These are phyloP conservation scores for Russula ochroleuca DNA, from an alignment of 768 basidiomycete genomes.

Conservation along the genomic window DNA sequence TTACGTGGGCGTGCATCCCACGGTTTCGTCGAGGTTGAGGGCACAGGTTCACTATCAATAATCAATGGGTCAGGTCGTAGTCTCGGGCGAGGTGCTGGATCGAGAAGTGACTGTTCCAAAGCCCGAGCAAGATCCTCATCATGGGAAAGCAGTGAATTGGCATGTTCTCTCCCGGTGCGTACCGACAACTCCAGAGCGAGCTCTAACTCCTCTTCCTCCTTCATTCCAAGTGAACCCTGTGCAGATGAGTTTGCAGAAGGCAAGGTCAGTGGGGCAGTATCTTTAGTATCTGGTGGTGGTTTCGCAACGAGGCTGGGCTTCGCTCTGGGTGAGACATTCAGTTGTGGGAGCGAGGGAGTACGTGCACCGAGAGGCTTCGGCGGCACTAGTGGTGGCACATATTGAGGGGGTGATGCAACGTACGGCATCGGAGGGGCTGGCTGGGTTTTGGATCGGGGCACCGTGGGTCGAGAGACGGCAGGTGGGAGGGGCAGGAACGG, in stretches of 20 bases:
- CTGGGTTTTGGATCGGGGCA: slow-evolving; percentile 5
- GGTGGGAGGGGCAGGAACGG: neutral
- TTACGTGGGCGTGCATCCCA: slow-evolving; percentile 3
- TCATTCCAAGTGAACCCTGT: slow-evolving; percentile 2
- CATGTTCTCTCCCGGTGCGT: slow-evolving; percentile 7
- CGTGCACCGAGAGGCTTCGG: slow-evolving; percentile 10
- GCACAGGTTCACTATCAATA: neutral
- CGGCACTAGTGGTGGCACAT: neutral
- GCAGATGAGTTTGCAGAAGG: slow-evolving; percentile 22
- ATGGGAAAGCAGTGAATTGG: slow-evolving; percentile 10
- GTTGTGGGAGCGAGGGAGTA: neutral
- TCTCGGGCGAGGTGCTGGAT: neutral
- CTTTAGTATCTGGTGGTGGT: neutral
- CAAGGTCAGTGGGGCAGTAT: neutral
- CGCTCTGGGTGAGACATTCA: neutral
- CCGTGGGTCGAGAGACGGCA: neutral
- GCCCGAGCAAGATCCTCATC: slow-evolving; percentile 20
- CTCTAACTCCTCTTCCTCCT: slow-evolving; percentile 63
- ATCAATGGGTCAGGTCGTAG: neutral
- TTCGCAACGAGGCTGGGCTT: neutral
- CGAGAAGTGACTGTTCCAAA: slow-evolving; percentile 15
- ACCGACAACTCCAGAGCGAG: slow-evolving; percentile 57
- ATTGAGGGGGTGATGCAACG: neutral
- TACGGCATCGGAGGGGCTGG: neutral
- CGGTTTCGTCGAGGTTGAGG: neutral